Evolutionary conservation across 164 flowering plant species (phyloP), one percentile per base, ranked within the genome.

Genomic region (Annona squamosa): DNA sequence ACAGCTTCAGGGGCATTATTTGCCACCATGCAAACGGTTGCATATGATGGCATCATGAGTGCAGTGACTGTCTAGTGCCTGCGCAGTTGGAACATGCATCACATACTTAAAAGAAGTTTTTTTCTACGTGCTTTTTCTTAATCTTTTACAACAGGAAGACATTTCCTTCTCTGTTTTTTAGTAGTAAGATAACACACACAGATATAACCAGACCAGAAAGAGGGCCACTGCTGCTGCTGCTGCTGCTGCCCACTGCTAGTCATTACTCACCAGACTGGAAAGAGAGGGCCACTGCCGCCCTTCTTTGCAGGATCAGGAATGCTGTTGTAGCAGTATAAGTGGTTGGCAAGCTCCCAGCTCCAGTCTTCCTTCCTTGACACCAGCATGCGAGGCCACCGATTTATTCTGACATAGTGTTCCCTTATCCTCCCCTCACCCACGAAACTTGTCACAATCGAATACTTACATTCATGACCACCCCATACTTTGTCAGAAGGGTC

Each of bases 381-480:
- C 2, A 46, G 61, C 86, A 93, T 69, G 4, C 48, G 79, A 1
- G 90, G 94, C 93, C 96, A 88, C 57, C 96, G 81, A 82, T 91
- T 91, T 63, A 93, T 89, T 77, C 98, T 79, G 19, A 93, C 94
- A 73, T 93, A 93, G 73, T 91, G 92, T 65, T 83, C 82, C 80
- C 96, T 80, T 68, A 93, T 88, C 52, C 70, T 84, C 67, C 87
- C 90, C 12, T 81, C 88, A 44, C 73, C 88, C 47, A 86, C 72
- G 43, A 89, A 69, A 71, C 90, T 84, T 7, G 98, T 91, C 10
- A 91, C 91, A 4, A 86, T 79, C 0, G 83, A 85, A 73, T 81
- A 93, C 57, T 81, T 78, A 70, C 90, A 80, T 69, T 91, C 94
- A 71, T 93, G 96, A 46, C 98, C 94, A 44, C 97, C 98, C 96